Conservation (phyloP, 2,329 filamentous ascomycete species). For the Penicillium aurantiogriseum region DNA sequence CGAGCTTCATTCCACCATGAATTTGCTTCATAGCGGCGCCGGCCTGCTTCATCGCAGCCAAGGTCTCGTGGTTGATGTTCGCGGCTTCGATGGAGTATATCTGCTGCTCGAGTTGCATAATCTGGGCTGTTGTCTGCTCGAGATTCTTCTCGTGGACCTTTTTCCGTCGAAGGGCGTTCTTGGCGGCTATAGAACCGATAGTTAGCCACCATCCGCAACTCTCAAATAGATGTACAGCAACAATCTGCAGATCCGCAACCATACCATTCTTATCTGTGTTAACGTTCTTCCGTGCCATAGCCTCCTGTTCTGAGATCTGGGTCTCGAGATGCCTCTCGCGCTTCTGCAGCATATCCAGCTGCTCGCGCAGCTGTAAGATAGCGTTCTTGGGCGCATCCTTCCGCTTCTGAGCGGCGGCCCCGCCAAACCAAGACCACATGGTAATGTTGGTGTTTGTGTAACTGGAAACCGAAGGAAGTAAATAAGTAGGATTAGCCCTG, state of each 20-base stretch:
- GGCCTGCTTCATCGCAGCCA: conserved; percentile 90
- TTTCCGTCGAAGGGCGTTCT: conserved; percentile 86
- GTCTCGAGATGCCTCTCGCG: conserved; percentile 85
- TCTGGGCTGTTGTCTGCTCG: conserved; percentile 86
- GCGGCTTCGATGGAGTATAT: conserved; percentile 96
- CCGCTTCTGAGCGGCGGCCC: conserved; percentile 74
- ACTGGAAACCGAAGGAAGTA: neutral
- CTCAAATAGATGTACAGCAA: neutral
- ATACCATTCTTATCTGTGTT: conserved; percentile 86
- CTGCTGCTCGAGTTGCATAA: conserved; percentile 88
- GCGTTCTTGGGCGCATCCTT: conserved; percentile 97
- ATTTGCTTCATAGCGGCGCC: conserved; percentile 90
- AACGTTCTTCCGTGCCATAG: conserved; percentile 83
- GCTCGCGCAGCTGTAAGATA: conserved; percentile 80
- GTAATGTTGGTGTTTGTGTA: neutral
- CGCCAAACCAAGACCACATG: conserved; percentile 91
- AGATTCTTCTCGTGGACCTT: conserved; percentile 90
- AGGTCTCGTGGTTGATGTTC: conserved; percentile 97
- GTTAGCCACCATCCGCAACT: neutral
- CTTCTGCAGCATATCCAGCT: conserved; percentile 97
- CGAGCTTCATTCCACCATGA: conserved; percentile 83
- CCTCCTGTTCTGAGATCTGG: conserved; percentile 91
- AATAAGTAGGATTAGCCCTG: neutral
- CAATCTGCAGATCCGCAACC: conserved; percentile 33
- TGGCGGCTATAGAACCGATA: conserved; percentile 68